Base-by-base conservation (phyloP, 2,329 filamentous ascomycete species). In the Trichoderma pleuroti region DNA sequence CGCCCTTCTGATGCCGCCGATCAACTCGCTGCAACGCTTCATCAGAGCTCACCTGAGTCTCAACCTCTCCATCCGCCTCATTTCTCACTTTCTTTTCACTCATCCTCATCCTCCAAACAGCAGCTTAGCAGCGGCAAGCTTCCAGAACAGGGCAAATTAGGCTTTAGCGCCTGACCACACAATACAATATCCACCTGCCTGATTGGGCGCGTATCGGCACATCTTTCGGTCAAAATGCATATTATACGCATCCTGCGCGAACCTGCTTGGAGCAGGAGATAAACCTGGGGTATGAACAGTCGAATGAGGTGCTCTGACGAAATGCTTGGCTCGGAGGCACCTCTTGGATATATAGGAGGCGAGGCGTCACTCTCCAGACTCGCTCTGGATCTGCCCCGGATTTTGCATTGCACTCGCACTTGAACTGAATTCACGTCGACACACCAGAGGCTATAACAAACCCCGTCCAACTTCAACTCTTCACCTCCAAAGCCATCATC, bases 211-310 rank as follows among this genome's bases (percentile, higher is more conserved):
- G 24, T 54, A 42, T 68, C 70, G 70, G 70, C 56, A 67, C 70
- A 61, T 68, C 63, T 67, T 61, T 71, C 70, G 70, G 70, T 65
- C 70, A 71, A 71, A 71, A 61, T 52, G 56, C 32, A 71, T 71
- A 68, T 62, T 67, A 62, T 66, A 46, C 61, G 63, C 63, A 60
- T 68, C 70, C 56, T n/a, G 49, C 63, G 57, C 70, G 70, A 71
- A 59, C 70, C 70, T 57, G 30, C 42, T 61, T 68, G 49, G 36
- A 71, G 62, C 70, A 71, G 70, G 70, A 68, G 63, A 57, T 56
- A 61, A 66, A 68, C 42, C 70, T 62, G 70, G 63, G 70, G 63
- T 68, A 61, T 64, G 52, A 61, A 32, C 62, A 30, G 54, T 49
- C 61, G 69, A 57, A 52, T 70, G 69, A 70, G 52, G 28, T 64